Evolutionary conservation across 2,329 filamentous ascomycete genomes (phyloP).

Genomic region (Fusarium gaditjirri): DNA sequence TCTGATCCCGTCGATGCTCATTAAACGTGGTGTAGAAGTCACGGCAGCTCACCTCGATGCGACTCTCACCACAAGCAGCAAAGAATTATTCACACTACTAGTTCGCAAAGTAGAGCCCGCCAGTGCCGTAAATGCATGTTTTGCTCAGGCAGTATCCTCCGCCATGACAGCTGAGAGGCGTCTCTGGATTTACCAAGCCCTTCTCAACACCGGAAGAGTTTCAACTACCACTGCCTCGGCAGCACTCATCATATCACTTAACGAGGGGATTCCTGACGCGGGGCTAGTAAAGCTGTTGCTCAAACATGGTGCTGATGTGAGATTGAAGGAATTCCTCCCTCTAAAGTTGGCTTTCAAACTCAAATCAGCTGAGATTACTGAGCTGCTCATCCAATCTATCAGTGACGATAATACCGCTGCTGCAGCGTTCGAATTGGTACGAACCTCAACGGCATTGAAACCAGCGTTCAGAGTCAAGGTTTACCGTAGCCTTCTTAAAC

Average conservation of each 20-base stretch:
- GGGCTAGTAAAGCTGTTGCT: not conserved
- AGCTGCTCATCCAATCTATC: not conserved
- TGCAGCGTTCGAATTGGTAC: not conserved
- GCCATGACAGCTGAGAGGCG: not conserved
- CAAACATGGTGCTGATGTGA: not conserved
- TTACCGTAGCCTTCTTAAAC: not conserved
- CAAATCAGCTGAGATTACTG: not conserved
- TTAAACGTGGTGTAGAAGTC: not conserved
- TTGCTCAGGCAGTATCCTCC: not conserved
- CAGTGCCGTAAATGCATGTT: not conserved
- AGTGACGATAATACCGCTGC: not conserved
- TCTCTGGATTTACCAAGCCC: not conserved
- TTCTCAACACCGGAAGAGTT: not conserved
- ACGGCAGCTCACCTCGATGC: not conserved
- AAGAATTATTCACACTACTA: not conserved
- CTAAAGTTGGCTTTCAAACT: not conserved
- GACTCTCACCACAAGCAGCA: not conserved
- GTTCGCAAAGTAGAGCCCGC: not conserved
- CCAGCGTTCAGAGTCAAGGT: not conserved
- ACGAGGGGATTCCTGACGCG: not conserved
- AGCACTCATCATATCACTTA: not conserved
- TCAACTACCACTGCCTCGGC: not conserved
- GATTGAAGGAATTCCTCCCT: not conserved
- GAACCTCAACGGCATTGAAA: not conserved
- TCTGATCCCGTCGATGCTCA: not conserved